Percentiles rank a stretch among this genome's conserved stretches.
These are phyloP conservation scores for Solanum appendiculatum DNA, from an alignment of 257 asterid species.

Conservation along the genomic window DNA sequence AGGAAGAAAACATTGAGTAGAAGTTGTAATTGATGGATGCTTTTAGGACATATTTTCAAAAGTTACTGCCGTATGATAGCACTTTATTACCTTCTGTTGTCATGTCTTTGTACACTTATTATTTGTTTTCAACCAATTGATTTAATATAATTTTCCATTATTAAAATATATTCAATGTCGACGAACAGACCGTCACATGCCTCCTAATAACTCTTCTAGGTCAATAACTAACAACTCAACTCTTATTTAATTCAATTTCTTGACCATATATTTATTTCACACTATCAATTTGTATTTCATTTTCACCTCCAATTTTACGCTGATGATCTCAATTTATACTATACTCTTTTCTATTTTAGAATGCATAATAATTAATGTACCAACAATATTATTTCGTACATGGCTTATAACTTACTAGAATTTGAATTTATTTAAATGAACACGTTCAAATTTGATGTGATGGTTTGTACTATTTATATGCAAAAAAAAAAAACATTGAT, in stretches of 20 bases:
- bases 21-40: not conserved
- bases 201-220: not conserved
- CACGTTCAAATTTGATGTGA: not conserved
- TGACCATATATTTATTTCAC: not conserved
- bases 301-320: not conserved
- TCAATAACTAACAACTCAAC: slow-evolving; percentile 1
- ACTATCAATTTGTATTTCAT: not conserved
- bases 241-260: not conserved
- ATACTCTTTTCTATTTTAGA: not conserved
- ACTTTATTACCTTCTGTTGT: not conserved
- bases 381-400: not conserved
- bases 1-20: not conserved
- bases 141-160: not conserved
- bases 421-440: not conserved
- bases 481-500: not conserved
- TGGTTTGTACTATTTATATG: not conserved
- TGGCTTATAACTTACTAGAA: not conserved
- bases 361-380: not conserved
- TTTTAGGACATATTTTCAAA: not conserved
- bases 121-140: not conserved
- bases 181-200: not conserved
- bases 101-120: not conserved
- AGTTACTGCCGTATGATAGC: not conserved
- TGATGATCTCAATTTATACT: not conserved
- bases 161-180: not conserved